A percentile compares a stretch with the other conserved stretches of the same genome.
These are phyloP conservation scores for Echium plantagineum DNA, from an alignment of 257 asterid species.

Conservation along the genomic window DNA sequence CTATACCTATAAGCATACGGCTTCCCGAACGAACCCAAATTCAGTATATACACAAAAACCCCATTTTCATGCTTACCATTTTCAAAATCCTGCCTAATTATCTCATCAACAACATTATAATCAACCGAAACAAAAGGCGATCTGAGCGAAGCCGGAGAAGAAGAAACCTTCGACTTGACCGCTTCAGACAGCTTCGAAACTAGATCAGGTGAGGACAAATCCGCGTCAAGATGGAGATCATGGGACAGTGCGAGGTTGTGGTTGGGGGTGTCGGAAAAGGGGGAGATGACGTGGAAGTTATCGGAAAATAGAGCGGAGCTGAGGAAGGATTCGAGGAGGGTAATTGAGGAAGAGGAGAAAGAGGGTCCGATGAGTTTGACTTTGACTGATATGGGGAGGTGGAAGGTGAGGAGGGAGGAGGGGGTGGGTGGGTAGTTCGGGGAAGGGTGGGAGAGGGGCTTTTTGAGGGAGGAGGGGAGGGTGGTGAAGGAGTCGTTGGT, in stretches of 20 bases:
- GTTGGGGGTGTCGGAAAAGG: conserved; percentile 26
- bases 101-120: conserved; percentile 36
- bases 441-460: conserved; percentile 36
- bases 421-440: conserved; percentile 30
- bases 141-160: conserved; percentile 43
- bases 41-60: conserved; percentile 58
- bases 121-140: conserved; percentile 52
- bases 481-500: conserved; percentile 48
- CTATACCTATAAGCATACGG: conserved; percentile 64
- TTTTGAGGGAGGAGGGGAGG: conserved; percentile 51
- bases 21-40: conserved; percentile 47
- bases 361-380: conserved; percentile 69
- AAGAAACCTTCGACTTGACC: conserved; percentile 36
- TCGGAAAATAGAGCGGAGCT: conserved; percentile 66
- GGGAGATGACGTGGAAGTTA: conserved; percentile 81
- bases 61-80: conserved; percentile 45
- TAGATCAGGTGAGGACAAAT: conserved; percentile 37
- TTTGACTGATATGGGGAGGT: conserved; percentile 54
- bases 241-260: conserved; percentile 74
- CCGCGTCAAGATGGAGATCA: conserved; percentile 55
- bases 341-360: conserved; percentile 52
- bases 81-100: conserved; percentile 49
- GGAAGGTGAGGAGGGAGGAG: conserved; percentile 47
- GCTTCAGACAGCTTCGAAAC: conserved; percentile 35
- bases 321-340: conserved; percentile 54